Base-by-base conservation (phyloP, 768 basidiomycete species). In the Termitomyces bulborhizus region DNA sequence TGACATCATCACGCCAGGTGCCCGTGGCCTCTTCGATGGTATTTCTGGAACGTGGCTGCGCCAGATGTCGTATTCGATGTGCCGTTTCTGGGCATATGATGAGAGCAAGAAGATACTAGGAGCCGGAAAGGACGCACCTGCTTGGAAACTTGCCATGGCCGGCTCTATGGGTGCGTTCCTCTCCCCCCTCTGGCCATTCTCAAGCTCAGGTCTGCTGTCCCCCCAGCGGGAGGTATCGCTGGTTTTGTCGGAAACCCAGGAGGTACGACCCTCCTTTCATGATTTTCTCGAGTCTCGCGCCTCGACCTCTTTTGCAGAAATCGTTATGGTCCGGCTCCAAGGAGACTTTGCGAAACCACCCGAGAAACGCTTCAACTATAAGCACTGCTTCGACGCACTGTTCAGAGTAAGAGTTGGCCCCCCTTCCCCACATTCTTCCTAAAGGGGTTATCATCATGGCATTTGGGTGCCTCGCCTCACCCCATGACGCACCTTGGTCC, bases 71-170 rank as follows among this genome's bases (percentile, higher is more conserved):
- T 95, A 95, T 72, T 92, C 89, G 42, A 75, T 93, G 68, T 92
- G 90, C 68, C 79, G 92, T n/a, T 95, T 93, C 75, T 93, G 90
- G 83, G 90, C 89, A 15, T 93, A 94, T 68, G 92, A 94, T 59
- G 88, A 90, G 73, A 90, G 86, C 68, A 95, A 93, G 77, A 91
- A 87, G 74, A 60, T 86, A 6, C 63, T 94, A 0, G 88, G 88
- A 21, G 87, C 88, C 9, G 82, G 81, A 34, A 78, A 81, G 63
- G 78, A 88, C 60, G 78, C 86, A 0, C 83, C 91, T 3, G 83
- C 89, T 11, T 94, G 86, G 85, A 83, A 91, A 68, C 77, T 95
- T 42, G 90, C 85, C 1, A 52, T 76, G 9, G 91, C 93, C 48
- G 93, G 93, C 15, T 84, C 84, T 56, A 93, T 94, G 86, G 92